Evolutionary conservation across 148 eudicot genomes (phyloP), one percentile per base, ranked within the genome.

Genomic region (Arbutus unedo): DNA sequence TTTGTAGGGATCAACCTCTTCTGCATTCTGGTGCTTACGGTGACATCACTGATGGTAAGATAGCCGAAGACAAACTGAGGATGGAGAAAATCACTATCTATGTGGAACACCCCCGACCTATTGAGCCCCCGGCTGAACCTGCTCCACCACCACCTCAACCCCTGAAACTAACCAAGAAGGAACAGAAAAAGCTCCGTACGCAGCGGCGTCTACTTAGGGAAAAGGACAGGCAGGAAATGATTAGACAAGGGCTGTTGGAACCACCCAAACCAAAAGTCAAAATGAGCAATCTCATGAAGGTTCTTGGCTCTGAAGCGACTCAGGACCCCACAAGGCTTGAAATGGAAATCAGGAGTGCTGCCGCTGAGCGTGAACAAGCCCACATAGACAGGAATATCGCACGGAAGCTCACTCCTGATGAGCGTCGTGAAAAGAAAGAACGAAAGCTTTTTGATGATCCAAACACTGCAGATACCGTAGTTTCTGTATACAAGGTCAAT

Each of bases 211-310:
- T 96, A 81, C 91, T 94, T 4, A 88, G 83, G 87, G 99, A 96
- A 84, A 93, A 91, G 83, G 98, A 96, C 3, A 91, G 87, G 83
- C 99, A 94, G 85, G 99, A 96, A 90, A 96, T 96, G 99, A 96
- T 96, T 19, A 89, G 97, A 86, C 99, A 94, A 84, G 99, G 98
- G 55, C 83, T 96, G 70, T 8, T 96, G 8, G 97, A 94, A 81
- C 98, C 99, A 54, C 97, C 98, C 5, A 96, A 96, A 77, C 88
- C 98, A 0, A 96, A 96, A 84, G 97, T 96, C 13, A 96, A 94
- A 87, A 93, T 96, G 99, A 96, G 99, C 90, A 96, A 96, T 87
- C 93, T 96, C 80, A 96, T 91, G 97, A 92, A 83, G 89, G 98
- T 96, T 49, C 88, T 96, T 83, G 99, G 97, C n/a, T 85, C 97